Evolutionary conservation across 352 stramenopile genomes (phyloP).

Genomic region (Globisporangium paroecandrum): DNA sequence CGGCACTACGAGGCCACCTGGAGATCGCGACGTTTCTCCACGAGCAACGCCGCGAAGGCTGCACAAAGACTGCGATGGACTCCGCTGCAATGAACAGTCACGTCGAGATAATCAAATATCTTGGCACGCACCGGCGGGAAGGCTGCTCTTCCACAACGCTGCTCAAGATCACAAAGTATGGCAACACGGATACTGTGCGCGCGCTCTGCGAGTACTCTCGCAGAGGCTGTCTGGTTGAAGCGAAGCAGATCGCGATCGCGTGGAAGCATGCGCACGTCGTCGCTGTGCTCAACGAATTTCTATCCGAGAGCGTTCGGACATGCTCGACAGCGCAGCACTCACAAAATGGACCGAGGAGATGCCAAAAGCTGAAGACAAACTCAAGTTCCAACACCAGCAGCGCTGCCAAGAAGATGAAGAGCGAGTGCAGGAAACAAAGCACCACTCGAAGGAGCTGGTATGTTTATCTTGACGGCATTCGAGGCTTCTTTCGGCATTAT

Average conservation of each 20-base stretch:
- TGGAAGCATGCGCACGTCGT: constrained; percentile 7
- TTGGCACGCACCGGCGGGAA: constrained; percentile 3
- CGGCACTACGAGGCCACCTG: background rate
- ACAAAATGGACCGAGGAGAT: background rate
- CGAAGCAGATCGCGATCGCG: constrained; percentile 7
- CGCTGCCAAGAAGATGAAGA: background rate
- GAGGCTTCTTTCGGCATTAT: background rate
- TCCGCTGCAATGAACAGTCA: constrained; percentile 11
- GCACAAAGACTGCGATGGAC: constrained; percentile 10
- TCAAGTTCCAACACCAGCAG: background rate
- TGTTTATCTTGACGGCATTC: background rate
- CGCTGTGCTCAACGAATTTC: constrained; percentile 9
- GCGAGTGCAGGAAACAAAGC: background rate
- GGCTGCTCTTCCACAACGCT: background rate
- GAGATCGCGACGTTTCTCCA: constrained; percentile 6
- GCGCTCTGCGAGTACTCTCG: constrained; percentile 5
- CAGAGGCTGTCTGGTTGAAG: constrained; percentile 9
- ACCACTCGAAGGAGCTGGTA: background rate
- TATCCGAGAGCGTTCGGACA: constrained; percentile 1
- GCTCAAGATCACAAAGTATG: constrained; percentile 11
- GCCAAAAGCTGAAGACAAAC: constrained; percentile 5
- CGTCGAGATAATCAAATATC: constrained; percentile 2
- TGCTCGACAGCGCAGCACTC: constrained; percentile 2
- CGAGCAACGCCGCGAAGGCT: background rate
- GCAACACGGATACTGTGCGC: constrained; percentile 4